Evolutionary conservation across 805 yeast genomes (phyloP).

Genomic region (Suhomyces sp.): DNA sequence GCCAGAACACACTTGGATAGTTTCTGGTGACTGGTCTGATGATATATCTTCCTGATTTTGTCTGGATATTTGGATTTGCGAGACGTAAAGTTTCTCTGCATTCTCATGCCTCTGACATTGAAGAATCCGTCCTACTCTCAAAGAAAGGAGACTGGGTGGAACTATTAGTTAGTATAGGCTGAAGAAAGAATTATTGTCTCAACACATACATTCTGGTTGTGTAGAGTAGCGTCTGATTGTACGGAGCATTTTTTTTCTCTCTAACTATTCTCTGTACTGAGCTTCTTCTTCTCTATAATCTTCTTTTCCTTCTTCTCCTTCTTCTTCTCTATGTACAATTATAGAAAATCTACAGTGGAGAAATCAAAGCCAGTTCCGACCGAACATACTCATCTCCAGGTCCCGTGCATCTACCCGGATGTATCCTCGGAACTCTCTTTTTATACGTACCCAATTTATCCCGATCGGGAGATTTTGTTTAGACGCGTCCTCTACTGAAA

Average conservation of each 20-base stretch:
- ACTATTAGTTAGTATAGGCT: conserved; percentile 11
- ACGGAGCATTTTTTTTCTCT: too few species aligned
- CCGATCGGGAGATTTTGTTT: background rate
- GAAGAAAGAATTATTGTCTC: too few species aligned
- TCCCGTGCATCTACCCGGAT: too few species aligned
- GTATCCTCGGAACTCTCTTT: too few species aligned
- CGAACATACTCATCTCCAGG: too few species aligned
- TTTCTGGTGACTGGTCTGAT: too few species aligned
- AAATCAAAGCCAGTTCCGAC: too few species aligned
- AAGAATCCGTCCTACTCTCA: conserved; percentile 49
- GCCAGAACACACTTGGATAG: conserved; percentile 59
- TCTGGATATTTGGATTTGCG: conserved; percentile 39
- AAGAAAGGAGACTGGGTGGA: conserved; percentile 20
- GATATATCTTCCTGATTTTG: conserved; percentile 6
- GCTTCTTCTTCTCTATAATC: too few species aligned
- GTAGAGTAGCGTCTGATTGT: background rate
- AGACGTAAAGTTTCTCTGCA: conserved; percentile 61
- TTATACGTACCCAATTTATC: conserved; percentile 2
- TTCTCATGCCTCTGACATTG: conserved; percentile 50
- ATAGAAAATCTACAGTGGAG: too few species aligned
- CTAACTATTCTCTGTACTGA: too few species aligned
- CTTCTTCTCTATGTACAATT: too few species aligned
- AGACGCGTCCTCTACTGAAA: conserved; percentile 1
- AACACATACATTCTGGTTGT: conserved; percentile 1
- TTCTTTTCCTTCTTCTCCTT: too few species aligned